Evolutionary conservation across 2,329 filamentous ascomycete genomes (phyloP).

Genomic region (Exophiala phaeomuriformis): DNA sequence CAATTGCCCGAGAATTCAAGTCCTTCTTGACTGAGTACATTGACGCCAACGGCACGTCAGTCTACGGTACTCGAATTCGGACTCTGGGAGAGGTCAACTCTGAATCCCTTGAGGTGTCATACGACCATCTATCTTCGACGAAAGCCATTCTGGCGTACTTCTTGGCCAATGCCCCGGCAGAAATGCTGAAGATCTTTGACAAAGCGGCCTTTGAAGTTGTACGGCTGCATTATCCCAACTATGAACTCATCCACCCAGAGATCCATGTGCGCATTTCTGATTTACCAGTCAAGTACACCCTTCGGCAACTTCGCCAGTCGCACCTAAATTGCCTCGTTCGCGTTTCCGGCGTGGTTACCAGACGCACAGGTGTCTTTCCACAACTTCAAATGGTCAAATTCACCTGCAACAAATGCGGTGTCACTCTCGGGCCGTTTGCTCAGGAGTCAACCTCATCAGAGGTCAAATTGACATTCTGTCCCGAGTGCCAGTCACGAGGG

Average conservation of each 20-base stretch:
- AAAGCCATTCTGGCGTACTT: conserved; percentile 96
- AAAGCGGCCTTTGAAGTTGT: conserved; percentile 95
- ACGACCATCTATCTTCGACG: conserved; percentile 79
- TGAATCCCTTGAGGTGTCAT: conserved; percentile 92
- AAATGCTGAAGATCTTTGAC: conserved; percentile 93
- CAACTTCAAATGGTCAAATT: conserved; percentile 99
- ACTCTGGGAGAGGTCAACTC: conserved; percentile 96
- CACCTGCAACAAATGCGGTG: conserved; percentile 86
- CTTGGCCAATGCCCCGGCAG: conserved; percentile 87
- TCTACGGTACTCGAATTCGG: conserved; percentile 89
- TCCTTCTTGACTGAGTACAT: conserved; percentile 94
- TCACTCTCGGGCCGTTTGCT: conserved; percentile 89
- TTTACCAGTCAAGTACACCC: conserved; percentile 86
- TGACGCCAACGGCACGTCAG: conserved; percentile 78
- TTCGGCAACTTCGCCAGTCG: conserved; percentile 87
- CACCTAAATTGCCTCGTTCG: conserved; percentile 94
- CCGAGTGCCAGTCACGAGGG: conserved; percentile 89
- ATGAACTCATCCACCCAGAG: conserved; percentile 93
- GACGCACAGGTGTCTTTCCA: conserved; percentile 89
- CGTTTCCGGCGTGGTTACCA: conserved; percentile 90
- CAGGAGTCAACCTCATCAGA: conserved; percentile 87
- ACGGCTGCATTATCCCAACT: conserved; percentile 91
- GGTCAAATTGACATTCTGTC: conserved; percentile 92
- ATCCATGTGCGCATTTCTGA: conserved; percentile 97
- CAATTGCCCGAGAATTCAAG: conserved; percentile 94